phyloP scores from a whole-genome alignment of 768 basidiomycete species.

The Termitomyces sp. region DNA sequence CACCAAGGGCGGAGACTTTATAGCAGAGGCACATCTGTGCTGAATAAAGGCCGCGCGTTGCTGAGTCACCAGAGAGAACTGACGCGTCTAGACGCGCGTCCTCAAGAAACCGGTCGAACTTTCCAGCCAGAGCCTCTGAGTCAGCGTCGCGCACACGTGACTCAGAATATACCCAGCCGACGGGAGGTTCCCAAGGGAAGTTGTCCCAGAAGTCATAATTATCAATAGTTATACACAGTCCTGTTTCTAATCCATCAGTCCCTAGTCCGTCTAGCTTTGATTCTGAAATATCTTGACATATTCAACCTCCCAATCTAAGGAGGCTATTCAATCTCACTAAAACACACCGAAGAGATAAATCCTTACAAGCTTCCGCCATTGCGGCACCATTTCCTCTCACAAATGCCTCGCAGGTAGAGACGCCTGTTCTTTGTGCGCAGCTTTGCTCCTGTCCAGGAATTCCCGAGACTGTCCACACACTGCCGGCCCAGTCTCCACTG shows the following conservation, averaged over 20 bases:
- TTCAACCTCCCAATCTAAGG: slow-evolving; percentile 77
- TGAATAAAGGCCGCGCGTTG: slow-evolving; percentile 21
- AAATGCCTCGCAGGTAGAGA: slow-evolving; percentile 75
- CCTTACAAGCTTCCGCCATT: slow-evolving; percentile 77
- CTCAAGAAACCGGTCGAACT: slow-evolving; percentile 6
- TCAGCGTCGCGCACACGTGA: background rate
- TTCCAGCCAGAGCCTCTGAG: slow-evolving; percentile 7
- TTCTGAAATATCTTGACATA: slow-evolving; percentile 71
- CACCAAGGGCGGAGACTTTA: slow-evolving; percentile 12
- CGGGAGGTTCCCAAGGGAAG: no score
- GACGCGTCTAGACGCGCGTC: slow-evolving; percentile 18
- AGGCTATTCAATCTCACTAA: background rate
- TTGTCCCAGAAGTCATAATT: no score
- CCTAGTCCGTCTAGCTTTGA: background rate
- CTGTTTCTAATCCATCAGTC: background rate
- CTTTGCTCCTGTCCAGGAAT: slow-evolving; percentile 84
- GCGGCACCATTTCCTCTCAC: slow-evolving; percentile 69
- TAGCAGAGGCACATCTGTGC: slow-evolving; percentile 10
- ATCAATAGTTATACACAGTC: slow-evolving; percentile 1
- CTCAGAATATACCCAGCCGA: background rate
- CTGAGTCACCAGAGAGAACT: background rate
- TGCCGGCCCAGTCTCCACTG: slow-evolving; percentile 88
- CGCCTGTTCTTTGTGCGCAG: slow-evolving; percentile 81
- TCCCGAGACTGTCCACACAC: slow-evolving; percentile 69
- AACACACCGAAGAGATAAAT: background rate